Base-by-base conservation (phyloP, 177 flowering plant genomes). In the Tripterygium wilfordii region DNA sequence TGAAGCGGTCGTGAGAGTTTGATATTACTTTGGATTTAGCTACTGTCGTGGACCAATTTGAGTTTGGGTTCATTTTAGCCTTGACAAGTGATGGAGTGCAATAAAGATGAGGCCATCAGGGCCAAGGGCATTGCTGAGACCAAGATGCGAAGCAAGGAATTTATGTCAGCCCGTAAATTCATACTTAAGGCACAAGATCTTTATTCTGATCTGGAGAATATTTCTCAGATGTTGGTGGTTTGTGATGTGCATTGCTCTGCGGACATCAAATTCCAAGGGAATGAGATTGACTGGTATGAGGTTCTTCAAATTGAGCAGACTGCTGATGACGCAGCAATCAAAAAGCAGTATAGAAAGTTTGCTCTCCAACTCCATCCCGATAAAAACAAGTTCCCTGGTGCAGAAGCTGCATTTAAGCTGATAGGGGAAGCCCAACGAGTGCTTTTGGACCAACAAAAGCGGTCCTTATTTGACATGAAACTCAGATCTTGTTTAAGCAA, bases 211-310 rank as follows among this genome's bases (percentile, higher is more conserved):
- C 44, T 83, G 23, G 90, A 83, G 42, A 77, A 83, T 46, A 58
- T 85, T 29, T 50, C 75, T 10, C 90, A 80, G 61, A 62, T 91
- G 71, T 55, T 85, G 10, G 51, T 66, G 28, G 85, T 88, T 2
- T 91, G 98, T 66, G 78, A 81, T 30, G 94, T 91, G 12, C 96
- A 85, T 46, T 78, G 88, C 50, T 59, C 84, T 33, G 82, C 90
- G 0, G 74, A 68, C 53, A 33, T 42, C 2, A 85, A 58, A 37
- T 10, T 74, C 4, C 22, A n/a, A 27, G 83, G 79, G 28, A 44
- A 42, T 47, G 90, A 83, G 45, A 60, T 55, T 71, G 83, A 85
- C 54, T 83, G 95, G 96, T 91, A 91, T 61, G 68, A 63, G 5
- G 70, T 91, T 7, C 94, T 91, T 58, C 78, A 85, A 49, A 25